Base-by-base conservation (phyloP, 78 protist genomes). In the Dictyostelium firmibasis region DNA sequence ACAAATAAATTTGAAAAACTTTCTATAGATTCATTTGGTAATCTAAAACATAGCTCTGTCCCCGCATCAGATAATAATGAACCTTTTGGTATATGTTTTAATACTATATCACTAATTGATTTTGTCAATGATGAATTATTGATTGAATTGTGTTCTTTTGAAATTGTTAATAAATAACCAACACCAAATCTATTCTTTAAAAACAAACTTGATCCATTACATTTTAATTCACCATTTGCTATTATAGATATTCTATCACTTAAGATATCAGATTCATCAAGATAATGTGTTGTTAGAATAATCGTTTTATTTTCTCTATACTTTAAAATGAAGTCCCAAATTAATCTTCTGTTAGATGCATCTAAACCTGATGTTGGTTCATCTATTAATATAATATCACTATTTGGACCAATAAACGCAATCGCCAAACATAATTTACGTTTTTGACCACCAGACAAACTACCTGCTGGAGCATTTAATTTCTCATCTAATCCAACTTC, bases 261-360 rank as follows among this genome's bases (percentile, higher is more conserved):
- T 23, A 99, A 93, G 2, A 89, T 67, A 84, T 99, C 99, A 1
- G 99, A 99, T 84, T 99, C 99, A 47, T 98, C 99, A 98, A 99
- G 96, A 78, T 79, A 94, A 43, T 97, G 98, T 31, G 99, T 98
- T 5, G 97, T 93, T 16, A 98, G 60, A 0, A 97, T 25, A 35
- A 98, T 89, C 0, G 97, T 85, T 13, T 87, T 91, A 5, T 50
- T 9, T 38, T 83, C 38, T 64, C 94, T 96, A 84, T 82, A 33
- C 29, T 60, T 23, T 11, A 35, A 70, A 0, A 98, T 43, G 29
- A 98, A 25, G 74, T 96, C 96, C 98, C 99, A 97, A n/a, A 96
- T 94, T 97, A 93, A 57, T 7, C 95, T 20, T 16, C 95, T 33
- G 18, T 35, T 36, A 7, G 41, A 81, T 23, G 95, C 88, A 62